Percentiles rank a stretch among this genome's conserved stretches.
phyloP scores from a whole-genome alignment of 75 land plant genomes.

The Ceratopteris richardii region DNA sequence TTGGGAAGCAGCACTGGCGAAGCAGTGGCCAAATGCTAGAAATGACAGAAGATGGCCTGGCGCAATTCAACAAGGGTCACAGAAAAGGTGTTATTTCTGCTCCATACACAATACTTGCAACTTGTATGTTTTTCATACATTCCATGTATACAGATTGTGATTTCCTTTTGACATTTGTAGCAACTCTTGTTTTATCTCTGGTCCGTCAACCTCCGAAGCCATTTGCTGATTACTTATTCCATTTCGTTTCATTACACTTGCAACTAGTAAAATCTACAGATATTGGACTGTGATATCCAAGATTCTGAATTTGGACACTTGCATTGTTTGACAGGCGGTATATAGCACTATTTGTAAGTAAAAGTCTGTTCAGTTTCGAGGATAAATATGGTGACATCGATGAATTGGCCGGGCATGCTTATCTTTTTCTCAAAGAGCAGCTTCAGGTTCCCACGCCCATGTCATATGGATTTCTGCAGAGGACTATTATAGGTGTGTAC shows the following conservation, averaged over 20 bases:
- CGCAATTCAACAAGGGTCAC: constrained; percentile 56
- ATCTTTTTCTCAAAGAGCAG: constrained; percentile 72
- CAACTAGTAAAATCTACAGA: no score
- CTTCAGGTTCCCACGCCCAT: constrained; percentile 52
- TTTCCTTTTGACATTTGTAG: no score
- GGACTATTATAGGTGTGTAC: constrained; percentile 62
- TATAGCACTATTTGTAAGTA: constrained; percentile 53
- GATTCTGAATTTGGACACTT: no score
- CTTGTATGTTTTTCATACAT: no score
- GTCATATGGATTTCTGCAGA: constrained; percentile 71
- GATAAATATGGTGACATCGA: constrained; percentile 31
- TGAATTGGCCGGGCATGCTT: constrained; percentile 74
- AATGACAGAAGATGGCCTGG: constrained; percentile 70
- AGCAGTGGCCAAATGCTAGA: constrained; percentile 44
- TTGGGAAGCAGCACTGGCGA: constrained; percentile 56
- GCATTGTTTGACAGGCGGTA: constrained; percentile 76
- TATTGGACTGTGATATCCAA: no score
- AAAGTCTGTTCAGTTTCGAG: constrained; percentile 23
- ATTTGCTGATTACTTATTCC: no score
- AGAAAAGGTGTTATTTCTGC: constrained; percentile 48
- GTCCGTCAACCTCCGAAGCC: no score
- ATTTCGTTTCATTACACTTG: no score
- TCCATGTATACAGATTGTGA: no score
- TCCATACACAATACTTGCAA: neutral
- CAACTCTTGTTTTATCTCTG: no score